phyloP scores from a whole-genome alignment of 441 rosid species.

The Jatropha podagrica region DNA sequence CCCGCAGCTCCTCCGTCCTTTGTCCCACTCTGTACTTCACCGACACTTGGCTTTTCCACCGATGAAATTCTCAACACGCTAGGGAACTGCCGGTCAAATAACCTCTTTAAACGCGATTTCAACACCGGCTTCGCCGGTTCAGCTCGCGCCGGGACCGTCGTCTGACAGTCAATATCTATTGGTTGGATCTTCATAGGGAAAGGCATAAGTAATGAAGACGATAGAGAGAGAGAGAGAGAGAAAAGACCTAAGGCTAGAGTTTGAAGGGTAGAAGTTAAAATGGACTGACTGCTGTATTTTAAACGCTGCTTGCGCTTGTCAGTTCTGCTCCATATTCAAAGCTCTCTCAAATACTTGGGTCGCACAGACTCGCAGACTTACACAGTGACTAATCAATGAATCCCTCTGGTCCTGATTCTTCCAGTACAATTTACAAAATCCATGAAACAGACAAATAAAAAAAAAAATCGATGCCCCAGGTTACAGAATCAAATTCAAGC shows the following conservation, averaged over 20 bases:
- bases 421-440: slow-evolving; percentile 16
- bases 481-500: neutral
- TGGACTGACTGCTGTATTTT: neutral
- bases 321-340: slow-evolving; percentile 20
- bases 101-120: slow-evolving; percentile 76
- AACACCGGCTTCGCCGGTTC: slow-evolving; percentile 70
- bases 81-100: slow-evolving; percentile 82
- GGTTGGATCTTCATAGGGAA: slow-evolving; percentile 89
- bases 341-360: slow-evolving; percentile 3
- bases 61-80: slow-evolving; percentile 57
- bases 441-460: neutral
- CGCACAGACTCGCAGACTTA: slow-evolving; percentile 19
- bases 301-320: slow-evolving; percentile 2
- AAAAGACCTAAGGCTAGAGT: slow-evolving; percentile 1
- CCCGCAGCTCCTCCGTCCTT: slow-evolving; percentile 45
- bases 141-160: slow-evolving; percentile 37
- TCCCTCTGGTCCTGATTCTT: slow-evolving; percentile 13
- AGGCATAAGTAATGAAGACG: slow-evolving; percentile 28
- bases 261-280: slow-evolving; percentile 12
- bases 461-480: neutral
- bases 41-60: slow-evolving; percentile 47
- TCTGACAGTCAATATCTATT: slow-evolving; percentile 53
- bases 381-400: slow-evolving; percentile 20
- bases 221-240: neutral
- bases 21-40: slow-evolving; percentile 36